Evolutionary conservation across 768 basidiomycete species (phyloP), one percentile per base, ranked within the genome.

Genomic region (Podaxis rugospora): DNA sequence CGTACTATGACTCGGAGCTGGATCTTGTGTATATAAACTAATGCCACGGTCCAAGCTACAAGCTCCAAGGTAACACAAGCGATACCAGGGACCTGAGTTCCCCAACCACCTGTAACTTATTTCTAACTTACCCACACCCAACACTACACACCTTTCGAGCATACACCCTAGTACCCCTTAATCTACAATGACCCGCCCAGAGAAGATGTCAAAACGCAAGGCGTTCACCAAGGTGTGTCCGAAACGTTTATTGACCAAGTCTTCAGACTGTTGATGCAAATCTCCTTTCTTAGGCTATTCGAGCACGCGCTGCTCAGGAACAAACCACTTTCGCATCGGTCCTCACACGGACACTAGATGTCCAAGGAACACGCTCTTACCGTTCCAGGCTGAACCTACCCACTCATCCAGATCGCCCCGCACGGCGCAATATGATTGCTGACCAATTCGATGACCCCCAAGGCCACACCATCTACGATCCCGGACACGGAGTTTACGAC

Each of bases 181-280:
- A 28, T 53, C n/a, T 13, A 53, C 28, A 21, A 60, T 60, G 59
- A 60, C 59, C 47, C 51, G 59, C 11, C 59, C 59, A 10, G 59
- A 60, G 39, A 60, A 60, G 51, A 60, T 60, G 3, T 60, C 59
- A 27, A 52, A 53, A 4, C 59, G 51, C 39, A 60, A 60, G 35
- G 59, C 59, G n/a, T 60, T 60, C 32, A 60, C 54, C 40, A 60
- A 60, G 40, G 58, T 59, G 49, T 36, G 37, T 27, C 27, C 6
- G 7, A 55, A 21, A 11, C 21, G 16, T 18, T 35, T 13, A 18
- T 28, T 14, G 9, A 21, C 27, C 28, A 18, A 14, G 16, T 32
- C 40, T 7, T 7, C 42, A 42, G 3, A 5, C 9, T 21, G 11
- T 18, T 27, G 13, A 18, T 35, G 2, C 14, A 10, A 6, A 5